Evolutionary conservation across 225 moss, liverwort and hornwort genomes (phyloP).

Genomic region (Bryum argenteum): DNA sequence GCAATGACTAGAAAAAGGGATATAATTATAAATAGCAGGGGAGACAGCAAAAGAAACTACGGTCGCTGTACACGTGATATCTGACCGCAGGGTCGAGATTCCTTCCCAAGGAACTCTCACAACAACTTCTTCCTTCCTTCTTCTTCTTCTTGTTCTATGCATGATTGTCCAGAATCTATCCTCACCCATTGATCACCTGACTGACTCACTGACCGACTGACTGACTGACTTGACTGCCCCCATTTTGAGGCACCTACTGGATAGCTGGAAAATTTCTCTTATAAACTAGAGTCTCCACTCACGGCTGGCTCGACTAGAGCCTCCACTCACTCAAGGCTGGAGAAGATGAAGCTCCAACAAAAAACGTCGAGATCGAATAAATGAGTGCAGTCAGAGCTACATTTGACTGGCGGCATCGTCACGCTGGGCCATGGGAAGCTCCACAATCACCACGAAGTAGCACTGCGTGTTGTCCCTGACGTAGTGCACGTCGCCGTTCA

Average conservation of each 20-base stretch:
- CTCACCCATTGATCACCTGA: background rate
- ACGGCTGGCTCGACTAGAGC: background rate
- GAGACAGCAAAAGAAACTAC: background rate
- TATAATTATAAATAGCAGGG: conserved; percentile 8
- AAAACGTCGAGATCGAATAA: background rate
- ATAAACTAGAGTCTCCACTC: background rate
- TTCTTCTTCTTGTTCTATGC: background rate
- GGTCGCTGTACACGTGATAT: conserved; percentile 37
- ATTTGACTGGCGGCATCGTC: conserved; percentile 57
- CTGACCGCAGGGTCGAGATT: conserved; percentile 18
- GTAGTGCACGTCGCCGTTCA: conserved; percentile 61
- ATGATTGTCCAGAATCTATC: conserved; percentile 10
- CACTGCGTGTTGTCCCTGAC: conserved; percentile 47
- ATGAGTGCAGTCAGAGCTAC: conserved; percentile 14
- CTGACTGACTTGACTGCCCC: conserved; percentile 1
- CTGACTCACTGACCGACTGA: conserved; percentile 12
- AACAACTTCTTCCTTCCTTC: background rate
- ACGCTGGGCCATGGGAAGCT: conserved; percentile 54
- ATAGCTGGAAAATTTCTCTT: background rate
- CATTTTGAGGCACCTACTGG: conserved; percentile 29
- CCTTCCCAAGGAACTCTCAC: background rate
- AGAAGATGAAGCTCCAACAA: background rate
- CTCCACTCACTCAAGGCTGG: background rate
- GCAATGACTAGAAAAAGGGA: no score
- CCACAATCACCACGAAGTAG: conserved; percentile 49